Evolutionary conservation across 2,329 filamentous ascomycete genomes (phyloP).

Genomic region (Colletotrichum truncatum): DNA sequence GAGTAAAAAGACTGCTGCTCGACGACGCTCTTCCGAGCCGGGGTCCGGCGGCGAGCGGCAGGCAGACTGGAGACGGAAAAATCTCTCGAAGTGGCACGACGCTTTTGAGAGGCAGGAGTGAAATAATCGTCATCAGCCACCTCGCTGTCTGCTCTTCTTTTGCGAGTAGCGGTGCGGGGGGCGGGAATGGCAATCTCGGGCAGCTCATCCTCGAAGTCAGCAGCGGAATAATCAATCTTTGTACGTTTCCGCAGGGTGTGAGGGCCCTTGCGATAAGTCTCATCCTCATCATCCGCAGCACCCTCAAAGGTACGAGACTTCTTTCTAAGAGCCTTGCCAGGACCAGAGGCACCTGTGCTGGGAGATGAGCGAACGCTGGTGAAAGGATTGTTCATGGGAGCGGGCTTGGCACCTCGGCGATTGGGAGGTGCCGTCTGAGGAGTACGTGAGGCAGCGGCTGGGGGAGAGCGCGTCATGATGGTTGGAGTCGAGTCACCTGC

Average conservation of each 20-base stretch:
- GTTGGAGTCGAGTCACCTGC: slow-evolving; percentile 15
- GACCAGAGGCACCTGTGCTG: neutral
- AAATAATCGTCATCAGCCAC: slow-evolving; percentile 26
- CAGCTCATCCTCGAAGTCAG: slow-evolving; percentile 60
- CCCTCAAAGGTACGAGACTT: slow-evolving; percentile 26
- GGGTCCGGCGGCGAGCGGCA: slow-evolving; percentile 46
- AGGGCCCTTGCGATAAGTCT: slow-evolving; percentile 64
- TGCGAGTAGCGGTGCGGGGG: slow-evolving; percentile 37
- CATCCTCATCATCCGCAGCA: slow-evolving; percentile 52
- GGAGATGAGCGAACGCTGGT: slow-evolving; percentile 15
- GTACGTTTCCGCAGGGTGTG: slow-evolving; percentile 66
- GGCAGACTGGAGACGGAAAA: slow-evolving; percentile 20
- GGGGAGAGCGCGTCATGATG: slow-evolving; percentile 29
- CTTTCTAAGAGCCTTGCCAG: slow-evolving; percentile 25
- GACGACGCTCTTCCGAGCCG: slow-evolving; percentile 48
- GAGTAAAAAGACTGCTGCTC: slow-evolving; percentile 19
- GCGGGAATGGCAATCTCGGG: slow-evolving; percentile 34
- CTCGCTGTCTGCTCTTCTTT: slow-evolving; percentile 40
- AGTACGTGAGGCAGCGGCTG: slow-evolving; percentile 18
- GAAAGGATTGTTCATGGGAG: slow-evolving; percentile 19
- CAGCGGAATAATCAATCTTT: slow-evolving; percentile 66
- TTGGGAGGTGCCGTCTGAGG: slow-evolving; percentile 31
- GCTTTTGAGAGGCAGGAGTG: slow-evolving; percentile 16
- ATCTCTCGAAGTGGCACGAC: slow-evolving; percentile 30
- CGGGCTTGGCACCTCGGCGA: slow-evolving; percentile 22